These are phyloP conservation scores for Teratosphaeria zuluensis DNA, from an alignment of 2,329 filamentous ascomycete species.

Conservation along the genomic window DNA sequence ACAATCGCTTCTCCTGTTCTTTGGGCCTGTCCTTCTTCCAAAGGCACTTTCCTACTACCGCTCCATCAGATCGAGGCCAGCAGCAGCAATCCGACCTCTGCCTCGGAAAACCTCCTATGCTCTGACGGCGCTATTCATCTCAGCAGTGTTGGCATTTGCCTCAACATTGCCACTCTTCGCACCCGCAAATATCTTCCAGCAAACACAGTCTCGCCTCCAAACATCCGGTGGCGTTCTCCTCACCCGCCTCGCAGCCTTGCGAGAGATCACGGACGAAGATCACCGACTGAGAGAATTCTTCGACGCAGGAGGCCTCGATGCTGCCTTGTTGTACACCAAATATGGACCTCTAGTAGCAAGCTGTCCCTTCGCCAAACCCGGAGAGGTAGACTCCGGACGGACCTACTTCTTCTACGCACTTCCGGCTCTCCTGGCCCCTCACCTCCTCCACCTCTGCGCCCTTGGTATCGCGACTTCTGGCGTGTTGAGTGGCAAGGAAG, in stretches of 20 bases:
- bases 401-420: slow-evolving; percentile 73
- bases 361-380: slow-evolving; percentile 64
- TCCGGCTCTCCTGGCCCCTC: slow-evolving; percentile 62
- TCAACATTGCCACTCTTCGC: slow-evolving; percentile 58
- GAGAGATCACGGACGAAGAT: slow-evolving; percentile 53
- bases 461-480: slow-evolving; percentile 66
- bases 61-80: slow-evolving; percentile 34
- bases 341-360: slow-evolving; percentile 68
- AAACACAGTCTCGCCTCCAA: slow-evolving; percentile 71
- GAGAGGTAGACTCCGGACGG: slow-evolving; percentile 37
- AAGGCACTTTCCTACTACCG: slow-evolving; percentile 57
- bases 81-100: slow-evolving; percentile 39
- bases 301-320: slow-evolving; percentile 50
- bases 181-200: slow-evolving; percentile 71
- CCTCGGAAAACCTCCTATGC: slow-evolving; percentile 46
- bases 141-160: slow-evolving; percentile 44
- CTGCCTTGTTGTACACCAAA: slow-evolving; percentile 70
- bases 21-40: slow-evolving; percentile 64
- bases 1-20: slow-evolving; percentile 39
- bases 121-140: slow-evolving; percentile 50
- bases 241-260: slow-evolving; percentile 55
- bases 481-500: slow-evolving; percentile 53
- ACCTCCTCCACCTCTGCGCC: slow-evolving; percentile 65
- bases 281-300: slow-evolving; percentile 58
- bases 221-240: slow-evolving; percentile 81